A percentile compares a stretch with the other conserved stretches of the same genome.
Evolutionary conservation across 345 rosid genomes (phyloP).

Genomic region (Jatropha curcas): DNA sequence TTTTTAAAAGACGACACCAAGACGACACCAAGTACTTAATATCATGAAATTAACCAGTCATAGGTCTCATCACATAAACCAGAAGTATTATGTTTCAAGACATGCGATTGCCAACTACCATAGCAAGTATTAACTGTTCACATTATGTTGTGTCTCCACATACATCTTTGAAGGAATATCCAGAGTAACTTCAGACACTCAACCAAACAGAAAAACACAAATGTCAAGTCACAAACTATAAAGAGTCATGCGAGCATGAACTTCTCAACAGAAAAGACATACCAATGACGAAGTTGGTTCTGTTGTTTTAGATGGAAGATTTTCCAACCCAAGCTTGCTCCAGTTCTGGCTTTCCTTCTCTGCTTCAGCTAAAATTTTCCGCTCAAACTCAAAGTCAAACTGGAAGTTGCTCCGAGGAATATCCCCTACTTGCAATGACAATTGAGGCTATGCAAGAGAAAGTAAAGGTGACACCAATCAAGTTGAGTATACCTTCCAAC

Average conservation of each 20-base stretch:
- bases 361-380: constrained; percentile 64
- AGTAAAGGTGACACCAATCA: not conserved
- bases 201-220: not conserved
- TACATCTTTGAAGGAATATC: not conserved
- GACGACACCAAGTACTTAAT: not conserved
- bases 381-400: constrained; percentile 73
- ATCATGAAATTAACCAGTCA: not conserved
- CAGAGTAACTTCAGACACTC: not conserved
- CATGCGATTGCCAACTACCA: not conserved
- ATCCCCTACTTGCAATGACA: constrained; percentile 58
- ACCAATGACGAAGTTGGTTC: constrained; percentile 55
- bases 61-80: constrained; percentile 5
- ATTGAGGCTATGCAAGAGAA: constrained; percentile 54
- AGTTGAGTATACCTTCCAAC: too few relatives aligned
- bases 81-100: not conserved
- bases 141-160: not conserved
- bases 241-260: not conserved
- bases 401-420: constrained; percentile 76
- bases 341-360: constrained; percentile 73
- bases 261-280: constrained; percentile 1
- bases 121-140: not conserved
- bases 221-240: not conserved
- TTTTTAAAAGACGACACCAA: not conserved
- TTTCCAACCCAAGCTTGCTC: constrained; percentile 67
- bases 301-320: constrained; percentile 49